Percentiles rank a stretch among this genome's conserved stretches.
Evolutionary conservation across 371 early-diverging fungal species (phyloP).

Genomic region (Syncephalastrum racemosum): DNA sequence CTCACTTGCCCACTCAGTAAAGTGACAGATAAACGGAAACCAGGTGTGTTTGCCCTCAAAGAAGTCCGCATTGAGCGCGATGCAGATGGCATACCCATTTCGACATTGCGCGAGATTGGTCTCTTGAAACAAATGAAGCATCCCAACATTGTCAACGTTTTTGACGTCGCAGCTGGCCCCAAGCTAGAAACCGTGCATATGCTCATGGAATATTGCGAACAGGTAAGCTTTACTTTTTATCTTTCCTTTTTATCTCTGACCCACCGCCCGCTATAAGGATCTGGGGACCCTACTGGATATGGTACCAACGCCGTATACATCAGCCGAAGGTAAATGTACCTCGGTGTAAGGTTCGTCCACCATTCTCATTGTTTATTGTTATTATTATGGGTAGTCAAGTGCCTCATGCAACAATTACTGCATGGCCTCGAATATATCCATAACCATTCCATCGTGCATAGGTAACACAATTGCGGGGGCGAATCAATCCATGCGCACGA

Average conservation of each 20-base stretch:
- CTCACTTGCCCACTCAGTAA: slow-evolving; percentile 5
- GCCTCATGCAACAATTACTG: slow-evolving; percentile 77
- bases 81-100: slow-evolving; percentile 79
- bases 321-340: slow-evolving; percentile 52
- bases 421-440: slow-evolving; percentile 81
- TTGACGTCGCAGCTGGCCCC: slow-evolving; percentile 74
- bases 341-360: background rate
- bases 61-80: slow-evolving; percentile 83
- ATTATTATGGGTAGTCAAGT: slow-evolving; percentile 60
- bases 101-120: slow-evolving; percentile 90
- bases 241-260: background rate
- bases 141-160: slow-evolving; percentile 83
- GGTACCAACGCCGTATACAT: slow-evolving; percentile 56
- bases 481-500: background rate
- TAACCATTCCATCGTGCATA: slow-evolving; percentile 71
- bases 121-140: slow-evolving; percentile 84
- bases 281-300: slow-evolving; percentile 67
- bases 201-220: slow-evolving; percentile 82
- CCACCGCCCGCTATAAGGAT: slow-evolving; percentile 37
- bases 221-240: slow-evolving; percentile 31
- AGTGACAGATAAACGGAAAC: slow-evolving; percentile 41
- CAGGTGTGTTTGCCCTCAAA: slow-evolving; percentile 85
- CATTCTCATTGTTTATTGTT: background rate
- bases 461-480: slow-evolving; percentile 33
- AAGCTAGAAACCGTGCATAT: slow-evolving; percentile 68